Conservation (phyloP, 345 rosid genomes). For the Chamaenerion angustifolium region DNA sequence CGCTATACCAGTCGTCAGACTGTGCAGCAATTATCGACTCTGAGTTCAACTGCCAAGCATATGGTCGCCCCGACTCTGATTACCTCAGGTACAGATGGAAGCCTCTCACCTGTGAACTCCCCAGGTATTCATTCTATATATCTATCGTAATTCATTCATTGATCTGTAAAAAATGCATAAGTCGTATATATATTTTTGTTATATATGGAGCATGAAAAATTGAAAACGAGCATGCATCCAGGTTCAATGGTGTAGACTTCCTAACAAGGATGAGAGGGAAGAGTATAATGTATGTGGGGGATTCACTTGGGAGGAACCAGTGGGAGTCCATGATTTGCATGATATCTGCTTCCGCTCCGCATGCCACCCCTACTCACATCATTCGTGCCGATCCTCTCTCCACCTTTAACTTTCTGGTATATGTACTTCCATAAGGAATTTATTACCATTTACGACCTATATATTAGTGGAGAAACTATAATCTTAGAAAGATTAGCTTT, state of each 20-base stretch:
- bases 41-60: slow-evolving; percentile 14
- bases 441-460: background rate
- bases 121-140: slow-evolving; percentile 4
- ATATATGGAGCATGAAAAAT: too few species aligned
- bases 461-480: too few species aligned
- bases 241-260: slow-evolving; percentile 69
- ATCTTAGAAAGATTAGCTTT: too few species aligned
- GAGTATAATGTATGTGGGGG: slow-evolving; percentile 84
- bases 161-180: background rate
- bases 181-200: slow-evolving; percentile 3
- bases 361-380: slow-evolving; percentile 30
- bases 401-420: slow-evolving; percentile 58
- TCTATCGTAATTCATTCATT: background rate
- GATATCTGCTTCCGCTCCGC: slow-evolving; percentile 49
- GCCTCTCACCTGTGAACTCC: slow-evolving; percentile 12
- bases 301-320: slow-evolving; percentile 80
- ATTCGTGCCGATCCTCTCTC: slow-evolving; percentile 59
- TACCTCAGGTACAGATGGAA: slow-evolving; percentile 14
- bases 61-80: slow-evolving; percentile 12
- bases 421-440: background rate
- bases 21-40: slow-evolving; percentile 13
- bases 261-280: slow-evolving; percentile 51
- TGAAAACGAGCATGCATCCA: slow-evolving; percentile 2
- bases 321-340: slow-evolving; percentile 91
- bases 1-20: slow-evolving; percentile 10